A percentile compares a stretch with the other conserved stretches of the same genome.
Conservation (phyloP, 2,329 filamentous ascomycete species). For the Fusarium praegraminearum region DNA sequence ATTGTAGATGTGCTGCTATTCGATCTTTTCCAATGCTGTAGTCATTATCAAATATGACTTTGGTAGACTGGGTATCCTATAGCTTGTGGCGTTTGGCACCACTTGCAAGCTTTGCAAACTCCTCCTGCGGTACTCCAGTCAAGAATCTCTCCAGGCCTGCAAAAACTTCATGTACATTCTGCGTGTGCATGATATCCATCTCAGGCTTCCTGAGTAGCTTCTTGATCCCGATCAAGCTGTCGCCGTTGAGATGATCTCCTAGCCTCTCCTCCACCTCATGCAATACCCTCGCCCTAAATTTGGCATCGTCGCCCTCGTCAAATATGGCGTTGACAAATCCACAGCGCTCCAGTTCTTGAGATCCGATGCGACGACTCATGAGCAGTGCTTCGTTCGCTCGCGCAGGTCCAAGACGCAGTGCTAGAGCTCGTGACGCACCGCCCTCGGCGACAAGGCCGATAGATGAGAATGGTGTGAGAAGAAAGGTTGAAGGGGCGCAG, state of each 20-base stretch:
- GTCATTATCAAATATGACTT: not conserved
- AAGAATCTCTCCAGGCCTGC: slow-evolving; percentile 85
- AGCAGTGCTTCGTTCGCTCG: slow-evolving; percentile 94
- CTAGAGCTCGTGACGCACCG: slow-evolving; percentile 81
- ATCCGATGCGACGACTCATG: slow-evolving; percentile 83
- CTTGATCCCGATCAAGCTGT: slow-evolving; percentile 87
- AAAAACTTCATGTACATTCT: slow-evolving; percentile 88
- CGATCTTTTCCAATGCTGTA: not conserved
- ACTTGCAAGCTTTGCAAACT: slow-evolving; percentile 86
- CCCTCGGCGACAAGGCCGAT: slow-evolving; percentile 93
- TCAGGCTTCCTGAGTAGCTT: slow-evolving; percentile 81
- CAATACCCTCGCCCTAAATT: slow-evolving; percentile 79
- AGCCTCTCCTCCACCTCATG: slow-evolving; percentile 84
- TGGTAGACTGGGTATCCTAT: slow-evolving; percentile 53
- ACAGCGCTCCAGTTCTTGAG: slow-evolving; percentile 77
- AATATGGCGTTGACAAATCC: slow-evolving; percentile 93
- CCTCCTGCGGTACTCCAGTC: slow-evolving; percentile 83
- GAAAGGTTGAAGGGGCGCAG: slow-evolving; percentile 80
- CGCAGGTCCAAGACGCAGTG: slow-evolving; percentile 80
- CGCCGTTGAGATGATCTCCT: slow-evolving; percentile 81
- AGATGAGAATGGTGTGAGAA: slow-evolving; percentile 91
- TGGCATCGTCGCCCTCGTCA: slow-evolving; percentile 70
- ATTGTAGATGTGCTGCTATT: not conserved
- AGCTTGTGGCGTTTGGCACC: slow-evolving; percentile 97
- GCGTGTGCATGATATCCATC: slow-evolving; percentile 76